These are phyloP conservation scores for Diutina neorugosa DNA, from an alignment of 1,139 yeast genomes.

Conservation along the genomic window DNA sequence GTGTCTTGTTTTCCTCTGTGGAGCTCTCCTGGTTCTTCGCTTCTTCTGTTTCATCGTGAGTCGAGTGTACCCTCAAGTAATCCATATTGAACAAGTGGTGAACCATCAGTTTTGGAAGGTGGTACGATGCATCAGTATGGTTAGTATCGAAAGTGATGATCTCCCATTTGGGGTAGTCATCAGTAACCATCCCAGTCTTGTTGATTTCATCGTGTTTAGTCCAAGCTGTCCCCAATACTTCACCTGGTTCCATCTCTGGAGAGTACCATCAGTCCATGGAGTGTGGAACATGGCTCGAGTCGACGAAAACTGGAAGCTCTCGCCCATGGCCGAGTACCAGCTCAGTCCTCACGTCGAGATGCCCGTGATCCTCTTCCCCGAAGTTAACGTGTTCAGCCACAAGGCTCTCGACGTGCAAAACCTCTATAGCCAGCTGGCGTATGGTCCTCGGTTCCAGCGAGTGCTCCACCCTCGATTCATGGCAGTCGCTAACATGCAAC, in stretches of 20 bases:
- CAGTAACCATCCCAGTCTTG: not conserved
- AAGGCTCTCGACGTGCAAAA: conserved; percentile 35
- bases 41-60: not conserved
- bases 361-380: conserved; percentile 55
- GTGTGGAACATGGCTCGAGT: conserved; percentile 31
- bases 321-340: conserved; percentile 15
- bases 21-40: not conserved
- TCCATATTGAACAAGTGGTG: not conserved
- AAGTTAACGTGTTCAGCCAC: conserved; percentile 52
- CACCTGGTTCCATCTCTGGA: conserved; percentile 52
- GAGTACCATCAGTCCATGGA: conserved; percentile 34
- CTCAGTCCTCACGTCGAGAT: conserved; percentile 15
- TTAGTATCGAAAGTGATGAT: not conserved
- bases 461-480: conserved; percentile 60
- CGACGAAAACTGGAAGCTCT: conserved; percentile 58
- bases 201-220: not conserved
- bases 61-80: not conserved
- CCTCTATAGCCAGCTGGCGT: conserved; percentile 37
- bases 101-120: not conserved
- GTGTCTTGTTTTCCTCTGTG: not conserved
- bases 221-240: conserved; percentile 22
- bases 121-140: not conserved
- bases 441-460: conserved; percentile 38
- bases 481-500: conserved; percentile 34
- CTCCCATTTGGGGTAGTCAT: not conserved